Evolutionary conservation across 2,329 filamentous ascomycete genomes (phyloP).

Genomic region (Ophiocordyceps australis): DNA sequence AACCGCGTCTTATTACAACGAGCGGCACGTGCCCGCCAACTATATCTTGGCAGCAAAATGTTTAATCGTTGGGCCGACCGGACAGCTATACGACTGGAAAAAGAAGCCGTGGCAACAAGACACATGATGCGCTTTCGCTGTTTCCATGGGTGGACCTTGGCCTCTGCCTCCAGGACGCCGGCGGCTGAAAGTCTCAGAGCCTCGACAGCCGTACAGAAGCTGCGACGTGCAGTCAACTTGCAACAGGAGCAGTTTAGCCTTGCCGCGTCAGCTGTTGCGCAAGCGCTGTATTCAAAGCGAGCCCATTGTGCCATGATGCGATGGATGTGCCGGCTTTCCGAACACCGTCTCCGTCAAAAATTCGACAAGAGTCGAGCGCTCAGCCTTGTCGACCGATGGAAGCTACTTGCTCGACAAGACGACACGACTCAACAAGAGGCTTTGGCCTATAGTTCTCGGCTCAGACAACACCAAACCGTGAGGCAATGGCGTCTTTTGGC

Average conservation of each 20-base stretch:
- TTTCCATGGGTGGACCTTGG: constrained; percentile 16
- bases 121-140: constrained; percentile 46
- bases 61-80: constrained; percentile 42
- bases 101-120: constrained; percentile 48
- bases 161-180: constrained; percentile 11
- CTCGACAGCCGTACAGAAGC: constrained; percentile 13
- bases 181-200: constrained; percentile 11
- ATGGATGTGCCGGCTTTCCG: constrained; percentile 11
- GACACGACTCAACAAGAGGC: background rate
- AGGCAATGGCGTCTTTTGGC: background rate
- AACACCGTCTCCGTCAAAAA: constrained; percentile 6
- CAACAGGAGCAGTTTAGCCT: constrained; percentile 10
- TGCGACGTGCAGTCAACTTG: constrained; percentile 10
- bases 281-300: constrained; percentile 5
- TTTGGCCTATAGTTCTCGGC: background rate
- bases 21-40: constrained; percentile 43
- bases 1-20: constrained; percentile 25
- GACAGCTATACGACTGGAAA: constrained; percentile 44
- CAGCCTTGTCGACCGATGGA: background rate
- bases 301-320: constrained; percentile 6
- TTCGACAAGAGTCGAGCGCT: constrained; percentile 4
- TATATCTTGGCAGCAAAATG: constrained; percentile 32
- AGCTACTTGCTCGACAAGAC: background rate
- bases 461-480: background rate
- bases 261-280: constrained; percentile 7